phyloP scores from a whole-genome alignment of 73 alveolate species.

The Tetrahymena malaccensis region DNA sequence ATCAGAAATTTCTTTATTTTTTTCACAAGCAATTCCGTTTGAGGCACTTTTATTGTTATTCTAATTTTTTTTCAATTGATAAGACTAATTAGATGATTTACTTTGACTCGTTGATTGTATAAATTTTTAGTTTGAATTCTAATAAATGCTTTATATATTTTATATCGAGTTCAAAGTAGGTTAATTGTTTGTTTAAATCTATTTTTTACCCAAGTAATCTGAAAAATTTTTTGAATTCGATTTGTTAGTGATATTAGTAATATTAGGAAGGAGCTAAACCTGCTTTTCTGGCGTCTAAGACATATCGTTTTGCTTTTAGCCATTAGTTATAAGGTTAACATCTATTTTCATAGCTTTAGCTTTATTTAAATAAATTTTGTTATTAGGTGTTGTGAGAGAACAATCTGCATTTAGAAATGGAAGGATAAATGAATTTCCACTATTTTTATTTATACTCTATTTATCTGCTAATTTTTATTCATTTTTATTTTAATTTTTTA shows the following conservation, averaged over 20 bases:
- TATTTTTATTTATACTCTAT: background rate
- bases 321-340: background rate
- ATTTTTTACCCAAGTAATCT: background rate
- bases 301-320: background rate
- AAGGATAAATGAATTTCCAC: background rate
- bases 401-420: background rate
- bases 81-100: background rate
- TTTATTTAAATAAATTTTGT: too few species aligned
- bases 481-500: background rate
- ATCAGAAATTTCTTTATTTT: background rate
- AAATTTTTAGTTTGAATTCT: background rate
- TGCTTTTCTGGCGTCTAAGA: background rate
- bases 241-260: background rate
- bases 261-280: background rate
- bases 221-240: background rate
- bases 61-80: background rate
- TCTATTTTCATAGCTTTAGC: background rate
- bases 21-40: background rate
- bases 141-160: background rate
- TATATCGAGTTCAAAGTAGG: background rate
- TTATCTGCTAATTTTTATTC: background rate
- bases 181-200: background rate
- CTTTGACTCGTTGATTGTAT: background rate
- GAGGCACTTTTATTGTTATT: background rate
- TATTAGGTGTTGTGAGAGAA: background rate